Conservation (phyloP, 2,329 filamentous ascomycete genomes). For the Aspergillus candidus region DNA sequence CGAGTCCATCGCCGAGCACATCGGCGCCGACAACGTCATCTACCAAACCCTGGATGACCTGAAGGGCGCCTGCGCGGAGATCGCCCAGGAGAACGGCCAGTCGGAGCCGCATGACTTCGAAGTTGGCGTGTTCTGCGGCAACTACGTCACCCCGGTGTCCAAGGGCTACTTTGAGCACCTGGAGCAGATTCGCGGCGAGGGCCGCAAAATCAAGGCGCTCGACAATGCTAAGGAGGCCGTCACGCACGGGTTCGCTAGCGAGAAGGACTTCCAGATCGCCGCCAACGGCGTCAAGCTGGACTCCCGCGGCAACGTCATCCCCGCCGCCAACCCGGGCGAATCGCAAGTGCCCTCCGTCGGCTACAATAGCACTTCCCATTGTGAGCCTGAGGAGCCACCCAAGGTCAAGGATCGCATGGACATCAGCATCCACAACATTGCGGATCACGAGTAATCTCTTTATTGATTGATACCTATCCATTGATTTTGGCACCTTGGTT, state of each 20-base stretch:
- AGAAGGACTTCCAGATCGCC: slow-evolving; percentile 57
- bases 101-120: slow-evolving; percentile 63
- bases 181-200: slow-evolving; percentile 64
- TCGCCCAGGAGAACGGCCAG: slow-evolving; percentile 51
- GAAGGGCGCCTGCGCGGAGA: slow-evolving; percentile 69
- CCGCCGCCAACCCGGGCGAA: slow-evolving; percentile 30
- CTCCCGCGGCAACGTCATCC: slow-evolving; percentile 51
- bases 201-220: slow-evolving; percentile 60
- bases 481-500: not conserved
- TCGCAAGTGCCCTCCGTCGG: slow-evolving; percentile 20
- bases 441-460: slow-evolving; percentile 36
- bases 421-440: slow-evolving; percentile 56
- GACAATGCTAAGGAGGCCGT: slow-evolving; percentile 61
- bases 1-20: slow-evolving; percentile 57
- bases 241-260: slow-evolving; percentile 55
- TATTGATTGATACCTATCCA: slow-evolving; percentile 2
- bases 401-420: slow-evolving; percentile 50
- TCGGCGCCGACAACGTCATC: slow-evolving; percentile 70
- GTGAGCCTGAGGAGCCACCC: slow-evolving; percentile 29
- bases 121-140: slow-evolving; percentile 84
- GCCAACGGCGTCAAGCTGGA: slow-evolving; percentile 56
- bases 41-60: slow-evolving; percentile 73
- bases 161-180: slow-evolving; percentile 78
- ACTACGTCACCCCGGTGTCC: slow-evolving; percentile 75
- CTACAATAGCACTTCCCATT: slow-evolving; percentile 15